Conservation (phyloP, 768 basidiomycete genomes). For the Calvatia gigantea region DNA sequence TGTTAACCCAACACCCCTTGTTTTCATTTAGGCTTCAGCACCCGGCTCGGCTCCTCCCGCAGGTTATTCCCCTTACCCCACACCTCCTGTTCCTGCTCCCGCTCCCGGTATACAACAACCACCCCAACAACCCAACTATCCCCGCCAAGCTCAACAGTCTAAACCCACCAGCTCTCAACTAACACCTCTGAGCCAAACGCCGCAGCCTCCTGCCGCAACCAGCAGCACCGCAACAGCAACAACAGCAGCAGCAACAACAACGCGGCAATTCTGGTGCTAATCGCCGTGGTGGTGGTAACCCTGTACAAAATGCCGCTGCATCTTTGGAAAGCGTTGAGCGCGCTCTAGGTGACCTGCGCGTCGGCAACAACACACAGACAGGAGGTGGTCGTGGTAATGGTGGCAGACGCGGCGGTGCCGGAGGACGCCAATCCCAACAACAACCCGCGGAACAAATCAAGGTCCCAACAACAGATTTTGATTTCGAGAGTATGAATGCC, state of each 20-base stretch:
- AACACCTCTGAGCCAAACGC: constrained; percentile 19
- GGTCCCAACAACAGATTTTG: constrained; percentile 77
- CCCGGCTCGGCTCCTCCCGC: constrained; percentile 28
- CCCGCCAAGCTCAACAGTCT: constrained; percentile 19
- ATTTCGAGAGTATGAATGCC: constrained; percentile 75
- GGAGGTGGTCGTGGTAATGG: constrained; percentile 21
- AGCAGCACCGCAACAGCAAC: constrained; percentile 10
- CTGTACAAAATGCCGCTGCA: constrained; percentile 69
- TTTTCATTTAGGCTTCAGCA: constrained; percentile 42
- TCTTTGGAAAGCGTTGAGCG: constrained; percentile 68
- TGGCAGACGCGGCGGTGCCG: constrained; percentile 24
- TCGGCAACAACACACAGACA: constrained; percentile 24
- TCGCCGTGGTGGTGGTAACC: constrained; percentile 30
- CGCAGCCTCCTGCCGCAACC: constrained; percentile 15
- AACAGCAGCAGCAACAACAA: constrained; percentile 14
- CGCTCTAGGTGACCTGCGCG: constrained; percentile 49
- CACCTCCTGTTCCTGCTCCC: constrained; percentile 19
- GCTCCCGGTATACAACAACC: constrained; percentile 18
- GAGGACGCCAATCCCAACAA: constrained; percentile 11
- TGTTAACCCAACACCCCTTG: no score
- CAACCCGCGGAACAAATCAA: constrained; percentile 42
- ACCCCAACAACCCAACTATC: constrained; percentile 21
- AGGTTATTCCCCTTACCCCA: constrained; percentile 13
- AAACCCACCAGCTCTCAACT: constrained; percentile 23
- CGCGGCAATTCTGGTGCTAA: not conserved